Conservation (phyloP, 2,329 filamentous ascomycete genomes). For the Xylariaceae sp. region DNA sequence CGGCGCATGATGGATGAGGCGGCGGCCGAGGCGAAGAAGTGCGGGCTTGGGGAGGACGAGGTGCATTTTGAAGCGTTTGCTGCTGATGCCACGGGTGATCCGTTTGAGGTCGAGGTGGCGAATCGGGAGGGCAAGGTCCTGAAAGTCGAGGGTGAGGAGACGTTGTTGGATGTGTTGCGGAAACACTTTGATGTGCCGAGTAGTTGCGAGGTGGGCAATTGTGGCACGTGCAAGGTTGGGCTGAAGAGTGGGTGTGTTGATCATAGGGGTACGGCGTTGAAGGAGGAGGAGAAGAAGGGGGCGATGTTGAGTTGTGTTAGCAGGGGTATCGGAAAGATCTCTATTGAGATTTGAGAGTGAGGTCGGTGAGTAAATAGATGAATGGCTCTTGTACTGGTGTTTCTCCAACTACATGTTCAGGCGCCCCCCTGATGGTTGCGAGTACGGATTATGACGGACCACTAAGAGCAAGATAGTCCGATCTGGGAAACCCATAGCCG, state of each 20-base stretch:
- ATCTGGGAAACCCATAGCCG: too few species aligned
- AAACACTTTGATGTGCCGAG: conserved; percentile 40
- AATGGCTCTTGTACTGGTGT: too few species aligned
- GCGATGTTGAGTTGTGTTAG: conserved; percentile 50
- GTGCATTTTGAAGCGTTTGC: conserved; percentile 58
- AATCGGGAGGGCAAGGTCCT: conserved; percentile 38
- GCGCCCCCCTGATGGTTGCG: too few species aligned
- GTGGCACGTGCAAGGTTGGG: conserved; percentile 46
- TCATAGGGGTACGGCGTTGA: conserved; percentile 45
- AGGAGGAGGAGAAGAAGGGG: conserved; percentile 39
- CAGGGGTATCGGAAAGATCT: conserved; percentile 45
- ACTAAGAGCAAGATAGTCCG: too few species aligned
- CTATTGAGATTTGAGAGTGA: conserved; percentile 40
- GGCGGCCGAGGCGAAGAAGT: conserved; percentile 35
- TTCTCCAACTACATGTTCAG: too few species aligned
- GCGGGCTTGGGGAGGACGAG: conserved; percentile 43
- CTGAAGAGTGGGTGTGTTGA: conserved; percentile 42
- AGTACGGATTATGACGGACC: too few species aligned
- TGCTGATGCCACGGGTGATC: conserved; percentile 49
- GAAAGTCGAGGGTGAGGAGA: conserved; percentile 44
- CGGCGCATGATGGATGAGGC: conserved; percentile 51
- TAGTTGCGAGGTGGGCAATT: conserved; percentile 51
- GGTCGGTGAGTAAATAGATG: background rate
- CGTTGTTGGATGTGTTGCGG: conserved; percentile 44
- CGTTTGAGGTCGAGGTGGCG: conserved; percentile 52